These are phyloP conservation scores for Paxillus involutus DNA, from an alignment of 768 basidiomycete genomes.

Conservation along the genomic window DNA sequence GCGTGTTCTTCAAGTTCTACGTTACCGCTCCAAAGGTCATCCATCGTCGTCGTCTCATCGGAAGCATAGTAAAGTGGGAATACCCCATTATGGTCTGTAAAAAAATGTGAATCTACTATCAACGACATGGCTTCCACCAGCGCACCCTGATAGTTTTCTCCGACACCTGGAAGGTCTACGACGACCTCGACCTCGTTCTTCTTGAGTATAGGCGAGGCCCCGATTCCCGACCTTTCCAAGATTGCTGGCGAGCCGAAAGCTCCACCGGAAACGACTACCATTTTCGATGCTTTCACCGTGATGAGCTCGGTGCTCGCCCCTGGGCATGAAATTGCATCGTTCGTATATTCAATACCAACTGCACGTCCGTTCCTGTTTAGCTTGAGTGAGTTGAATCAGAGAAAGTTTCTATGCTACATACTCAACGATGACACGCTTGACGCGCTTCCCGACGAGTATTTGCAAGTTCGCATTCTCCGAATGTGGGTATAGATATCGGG, in stretches of 20 bases:
- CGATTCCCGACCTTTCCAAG: slow-evolving; percentile 54
- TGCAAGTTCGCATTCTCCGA: slow-evolving; percentile 29
- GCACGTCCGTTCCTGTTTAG: slow-evolving; percentile 33
- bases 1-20: slow-evolving; percentile 36
- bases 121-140: background rate
- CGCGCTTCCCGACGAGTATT: slow-evolving; percentile 31
- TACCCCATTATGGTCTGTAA: slow-evolving; percentile 29
- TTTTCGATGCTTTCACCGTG: slow-evolving; percentile 28
- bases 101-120: background rate
- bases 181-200: slow-evolving; percentile 27
- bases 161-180: slow-evolving; percentile 42
- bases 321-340: slow-evolving; percentile 26
- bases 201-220: slow-evolving; percentile 29
- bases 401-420: slow-evolving; percentile 12
- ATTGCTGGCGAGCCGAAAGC: slow-evolving; percentile 47
- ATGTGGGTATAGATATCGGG: slow-evolving; percentile 37
- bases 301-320: slow-evolving; percentile 3
- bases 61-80: slow-evolving; percentile 36
- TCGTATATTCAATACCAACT: slow-evolving; percentile 36
- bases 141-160: slow-evolving; percentile 41
- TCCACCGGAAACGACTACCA: slow-evolving; percentile 41
- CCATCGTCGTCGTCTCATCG: slow-evolving; percentile 47
- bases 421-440: slow-evolving; percentile 38
- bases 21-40: slow-evolving; percentile 39
- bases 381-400: background rate